These are phyloP conservation scores for Selenicereus undatus DNA, from an alignment of 148 eudicot genomes.

Conservation along the genomic window DNA sequence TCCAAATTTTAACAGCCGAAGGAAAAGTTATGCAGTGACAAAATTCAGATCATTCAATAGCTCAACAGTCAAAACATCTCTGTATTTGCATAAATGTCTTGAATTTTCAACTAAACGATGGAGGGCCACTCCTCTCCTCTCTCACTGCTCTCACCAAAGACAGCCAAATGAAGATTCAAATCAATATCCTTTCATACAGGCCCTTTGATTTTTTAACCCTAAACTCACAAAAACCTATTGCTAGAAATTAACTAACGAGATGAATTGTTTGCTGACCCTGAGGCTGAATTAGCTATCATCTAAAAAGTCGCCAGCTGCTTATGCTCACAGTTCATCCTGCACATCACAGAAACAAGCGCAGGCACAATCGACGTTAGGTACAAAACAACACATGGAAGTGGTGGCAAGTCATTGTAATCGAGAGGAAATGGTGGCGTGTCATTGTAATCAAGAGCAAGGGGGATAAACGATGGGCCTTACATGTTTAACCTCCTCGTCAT, in stretches of 20 bases:
- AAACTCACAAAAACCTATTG: slow-evolving; percentile 23
- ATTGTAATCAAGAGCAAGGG: background rate
- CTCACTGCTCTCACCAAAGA: background rate
- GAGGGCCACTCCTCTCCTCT: background rate
- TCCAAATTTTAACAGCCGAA: too few species aligned
- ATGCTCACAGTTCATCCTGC: slow-evolving; percentile 82
- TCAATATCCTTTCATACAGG: background rate
- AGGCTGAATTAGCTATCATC: slow-evolving; percentile 21
- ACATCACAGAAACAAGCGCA: slow-evolving; percentile 11
- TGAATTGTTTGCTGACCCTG: slow-evolving; percentile 4
- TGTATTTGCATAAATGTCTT: background rate
- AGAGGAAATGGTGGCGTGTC: background rate
- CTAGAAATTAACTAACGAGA: slow-evolving; percentile 1
- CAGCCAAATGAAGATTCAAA: background rate
- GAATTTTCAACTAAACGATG: background rate
- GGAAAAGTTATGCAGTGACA: background rate
- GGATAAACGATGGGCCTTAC: slow-evolving; percentile 24
- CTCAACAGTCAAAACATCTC: background rate
- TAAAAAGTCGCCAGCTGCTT: slow-evolving; percentile 5
- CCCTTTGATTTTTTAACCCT: background rate
- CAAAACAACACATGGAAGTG: background rate
- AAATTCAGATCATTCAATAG: background rate
- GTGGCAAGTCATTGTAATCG: too few species aligned
- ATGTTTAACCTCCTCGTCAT: slow-evolving; percentile 39
- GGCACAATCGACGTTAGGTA: background rate